Base-by-base conservation (phyloP, 371 early-diverging fungal genomes). In the Rhizopus sp. region DNA sequence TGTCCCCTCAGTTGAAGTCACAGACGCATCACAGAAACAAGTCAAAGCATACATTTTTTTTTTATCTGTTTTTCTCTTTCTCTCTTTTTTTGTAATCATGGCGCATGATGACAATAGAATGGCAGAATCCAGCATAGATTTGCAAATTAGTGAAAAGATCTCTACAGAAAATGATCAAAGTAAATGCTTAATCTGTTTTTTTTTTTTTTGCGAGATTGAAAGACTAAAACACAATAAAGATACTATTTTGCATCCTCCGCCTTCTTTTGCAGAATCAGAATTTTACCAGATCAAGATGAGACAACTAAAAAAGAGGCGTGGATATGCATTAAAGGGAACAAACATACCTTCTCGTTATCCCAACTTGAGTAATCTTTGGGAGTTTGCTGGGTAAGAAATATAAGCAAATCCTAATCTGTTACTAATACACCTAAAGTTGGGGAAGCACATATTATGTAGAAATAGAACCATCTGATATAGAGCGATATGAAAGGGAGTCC, bases 361-460 rank as follows among this genome's bases (percentile, higher is more conserved):
- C 2, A 71, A 69, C 17, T 45, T 73, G 3, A 66, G 61, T 54
- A 70, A 68, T 30, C 55, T 62, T 32, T 77, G 74, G 74, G 78
- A 77, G 35, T 77, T 77, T 50, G 74, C 74, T 17, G 78, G 78
- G 73, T 73, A 69, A 41, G 46, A 51, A 37, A 12, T 23, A 39
- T 5, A n/a, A 15, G 29, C 16, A n/a, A 44, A 34, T 1, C 31
- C 13, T 31, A 5, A 8, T 33, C 17, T 23, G 1, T 35, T 37
- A n/a, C 2, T 49, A 34, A 32, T 32, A 17, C 38, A 8, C n/a
- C 0, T 51, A 23, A 23, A 76, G 77, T 7, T 77, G 74, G 73
- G 78, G 78, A 48, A 71, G 66, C 40, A 77, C 74, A 1, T 77
- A 77, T 39, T 77, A 74, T 31, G 62, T 77, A 66, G 74, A 77